These are phyloP conservation scores for Podospora didyma DNA, from an alignment of 495 filamentous ascomycete species.

Conservation along the genomic window DNA sequence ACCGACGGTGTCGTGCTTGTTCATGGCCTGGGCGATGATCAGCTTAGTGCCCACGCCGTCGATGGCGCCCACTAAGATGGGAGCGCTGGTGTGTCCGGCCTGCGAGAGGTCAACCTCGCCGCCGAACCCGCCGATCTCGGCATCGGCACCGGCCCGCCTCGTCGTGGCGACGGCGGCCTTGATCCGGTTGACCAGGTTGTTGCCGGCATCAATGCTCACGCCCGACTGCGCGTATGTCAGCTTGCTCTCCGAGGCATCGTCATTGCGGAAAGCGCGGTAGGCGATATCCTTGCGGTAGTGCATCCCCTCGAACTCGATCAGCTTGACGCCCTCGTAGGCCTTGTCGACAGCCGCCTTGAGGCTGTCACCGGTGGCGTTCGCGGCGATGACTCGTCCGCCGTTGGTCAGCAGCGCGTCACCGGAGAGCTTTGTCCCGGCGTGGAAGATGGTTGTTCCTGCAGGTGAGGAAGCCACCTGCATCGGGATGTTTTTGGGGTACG, in stretches of 20 bases:
- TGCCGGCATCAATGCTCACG: constrained; percentile 88
- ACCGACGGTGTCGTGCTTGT: constrained; percentile 87
- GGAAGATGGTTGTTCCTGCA: constrained; percentile 71
- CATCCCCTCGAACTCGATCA: constrained; percentile 85
- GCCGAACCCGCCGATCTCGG: constrained; percentile 92
- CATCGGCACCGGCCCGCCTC: constrained; percentile 75
- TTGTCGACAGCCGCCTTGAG: constrained; percentile 77
- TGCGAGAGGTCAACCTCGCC: constrained; percentile 77
- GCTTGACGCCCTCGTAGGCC: constrained; percentile 75
- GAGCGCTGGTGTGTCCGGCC: constrained; percentile 69
- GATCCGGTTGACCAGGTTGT: constrained; percentile 84
- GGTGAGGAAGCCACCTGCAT: constrained; percentile 53
- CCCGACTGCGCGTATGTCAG: constrained; percentile 93
- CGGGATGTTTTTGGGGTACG: constrained; percentile 75
- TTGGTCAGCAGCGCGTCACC: constrained; percentile 61
- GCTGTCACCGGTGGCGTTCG: constrained; percentile 68
- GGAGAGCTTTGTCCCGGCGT: constrained; percentile 76
- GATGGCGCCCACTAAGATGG: constrained; percentile 82
- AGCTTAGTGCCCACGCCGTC: constrained; percentile 97
- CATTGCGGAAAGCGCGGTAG: constrained; percentile 56
- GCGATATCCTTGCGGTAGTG: constrained; percentile 93
- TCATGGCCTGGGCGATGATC: constrained; percentile 83
- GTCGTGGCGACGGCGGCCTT: constrained; percentile 79
- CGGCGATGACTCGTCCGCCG: constrained; percentile 89
- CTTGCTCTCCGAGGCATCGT: constrained; percentile 43